Percentiles rank a stretch among this genome's conserved stretches.
Conservation (phyloP, 78 protist genomes). For the Cavenderia fasciculata region DNA sequence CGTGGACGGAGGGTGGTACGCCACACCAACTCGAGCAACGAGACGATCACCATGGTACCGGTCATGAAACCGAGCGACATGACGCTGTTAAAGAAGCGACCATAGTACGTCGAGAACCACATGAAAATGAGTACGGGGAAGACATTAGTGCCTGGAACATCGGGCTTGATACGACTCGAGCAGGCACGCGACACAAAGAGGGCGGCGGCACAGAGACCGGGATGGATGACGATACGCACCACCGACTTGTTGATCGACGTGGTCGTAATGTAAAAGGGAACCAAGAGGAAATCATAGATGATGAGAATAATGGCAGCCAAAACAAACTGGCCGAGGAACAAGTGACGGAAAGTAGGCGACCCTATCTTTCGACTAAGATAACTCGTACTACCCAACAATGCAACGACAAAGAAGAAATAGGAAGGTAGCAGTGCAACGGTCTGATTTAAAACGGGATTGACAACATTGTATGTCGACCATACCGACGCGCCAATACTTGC, state of each 20-base stretch:
- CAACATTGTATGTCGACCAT: slow-evolving; percentile 47
- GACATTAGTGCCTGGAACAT: slow-evolving; percentile 33
- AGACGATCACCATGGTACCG: slow-evolving; percentile 62
- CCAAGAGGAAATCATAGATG: slow-evolving; percentile 30
- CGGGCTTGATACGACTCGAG: slow-evolving; percentile 43
- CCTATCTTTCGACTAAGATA: slow-evolving; percentile 42
- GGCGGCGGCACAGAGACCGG: slow-evolving; percentile 47
- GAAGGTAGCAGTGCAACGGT: slow-evolving; percentile 45
- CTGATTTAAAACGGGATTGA: background rate
- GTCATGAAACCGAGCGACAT: slow-evolving; percentile 58
- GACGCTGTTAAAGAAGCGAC: slow-evolving; percentile 61
- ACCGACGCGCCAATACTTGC: slow-evolving; percentile 39
- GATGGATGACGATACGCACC: slow-evolving; percentile 52
- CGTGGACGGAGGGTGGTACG: slow-evolving; percentile 68
- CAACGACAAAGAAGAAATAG: slow-evolving; percentile 48
- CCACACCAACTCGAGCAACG: slow-evolving; percentile 38
- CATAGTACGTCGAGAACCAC: slow-evolving; percentile 77
- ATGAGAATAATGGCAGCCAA: slow-evolving; percentile 46
- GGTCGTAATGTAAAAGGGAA: slow-evolving; percentile 26
- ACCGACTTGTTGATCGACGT: slow-evolving; percentile 30
- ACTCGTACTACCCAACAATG: slow-evolving; percentile 7
- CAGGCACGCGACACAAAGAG: slow-evolving; percentile 61
- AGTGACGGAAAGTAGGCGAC: slow-evolving; percentile 46
- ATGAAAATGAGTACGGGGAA: slow-evolving; percentile 65
- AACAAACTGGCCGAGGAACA: slow-evolving; percentile 63